Evolutionary conservation across 2,329 filamentous ascomycete genomes (phyloP), one percentile per base, ranked within the genome.

Genomic region (Cadophora sp.): DNA sequence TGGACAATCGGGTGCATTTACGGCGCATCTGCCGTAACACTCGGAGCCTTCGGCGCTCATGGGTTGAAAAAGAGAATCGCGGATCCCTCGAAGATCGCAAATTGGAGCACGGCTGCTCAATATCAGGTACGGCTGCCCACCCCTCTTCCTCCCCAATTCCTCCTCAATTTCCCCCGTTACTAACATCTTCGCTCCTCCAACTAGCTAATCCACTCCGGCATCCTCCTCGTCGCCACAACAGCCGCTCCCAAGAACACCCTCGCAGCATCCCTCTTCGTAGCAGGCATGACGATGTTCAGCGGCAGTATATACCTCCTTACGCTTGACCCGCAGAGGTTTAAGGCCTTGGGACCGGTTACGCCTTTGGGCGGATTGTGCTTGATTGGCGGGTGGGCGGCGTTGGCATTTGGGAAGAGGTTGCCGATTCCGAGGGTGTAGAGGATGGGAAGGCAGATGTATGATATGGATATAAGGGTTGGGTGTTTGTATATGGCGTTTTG

Each of bases 1-100:
- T 91, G 86, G 85, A 87, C 85, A 50, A 79, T 89, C 63, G 89
- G 87, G 69, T 88, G 86, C 75, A 77, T 91, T 63, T 89, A 85
- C 75, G 89, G 88, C 78, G 89, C 88, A 11, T 80, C 84, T 4
- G 84, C 85, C 75, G 89, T 91, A 60, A 82, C 81, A 19, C 77
- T 91, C 65, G 89, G 89, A 37, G 89, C 89, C 0, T 92, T 91
- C 78, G 89, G 89, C 43, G 88, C 89, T 14, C 89, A 92, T 76
- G 89, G 89, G 12, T 81, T 91, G 50, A 91, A 90, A 80, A 84
- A 84, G 68, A 81, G 81, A 71, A 87, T 90, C 75, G 75, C 83
- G 11, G 88, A 91, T 72, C 88, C 89, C 3, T 78, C 81, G 14
- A 83, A 83, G 69, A 77, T 91, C 50, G 84, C 86, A 6, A 90